phyloP scores from a whole-genome alignment of 1,139 yeast genomes.

The Blastobotrys raffinosifermentans region DNA sequence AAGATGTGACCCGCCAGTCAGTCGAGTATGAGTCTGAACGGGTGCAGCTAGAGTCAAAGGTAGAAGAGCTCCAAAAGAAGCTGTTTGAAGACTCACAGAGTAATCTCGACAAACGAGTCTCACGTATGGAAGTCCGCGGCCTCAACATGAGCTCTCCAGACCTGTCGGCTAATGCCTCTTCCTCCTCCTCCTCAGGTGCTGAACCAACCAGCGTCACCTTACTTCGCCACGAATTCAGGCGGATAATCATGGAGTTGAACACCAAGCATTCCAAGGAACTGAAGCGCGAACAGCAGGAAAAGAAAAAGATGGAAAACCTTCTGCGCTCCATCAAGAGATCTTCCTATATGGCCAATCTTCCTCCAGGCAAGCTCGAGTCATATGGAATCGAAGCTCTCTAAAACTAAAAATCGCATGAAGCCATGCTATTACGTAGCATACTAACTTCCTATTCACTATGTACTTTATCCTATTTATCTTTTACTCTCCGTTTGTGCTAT shows the following conservation, averaged over 20 bases:
- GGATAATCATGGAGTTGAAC: conserved; percentile 58
- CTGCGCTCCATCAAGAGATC: conserved; percentile 26
- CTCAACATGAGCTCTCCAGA: not conserved
- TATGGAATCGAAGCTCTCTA: too few species aligned
- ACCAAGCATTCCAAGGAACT: conserved; percentile 55
- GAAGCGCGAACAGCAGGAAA: conserved; percentile 50
- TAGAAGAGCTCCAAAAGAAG: conserved; percentile 25
- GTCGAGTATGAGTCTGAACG: conserved; percentile 35
- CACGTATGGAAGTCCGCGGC: conserved; percentile 5
- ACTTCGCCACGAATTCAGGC: conserved; percentile 65
- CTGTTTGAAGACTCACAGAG: conserved; percentile 18
- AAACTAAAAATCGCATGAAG: too few species aligned
- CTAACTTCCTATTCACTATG: not conserved
- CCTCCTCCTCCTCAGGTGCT: not conserved
- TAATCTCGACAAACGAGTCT: conserved; percentile 22
- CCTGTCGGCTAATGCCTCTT: not conserved
- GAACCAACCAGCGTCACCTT: conserved; percentile 31
- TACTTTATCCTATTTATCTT: not conserved
- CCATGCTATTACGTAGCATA: not conserved
- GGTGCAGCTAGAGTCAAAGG: conserved; percentile 23
- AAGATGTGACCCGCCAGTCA: conserved; percentile 34
- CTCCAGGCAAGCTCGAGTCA: conserved; percentile 18
- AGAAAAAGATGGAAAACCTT: conserved; percentile 45
- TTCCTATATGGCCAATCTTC: conserved; percentile 19
- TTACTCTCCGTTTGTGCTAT: too few species aligned